Evolutionary conservation across 1,284 basidiomycete species (phyloP).

Genomic region (Puccinia horiana): DNA sequence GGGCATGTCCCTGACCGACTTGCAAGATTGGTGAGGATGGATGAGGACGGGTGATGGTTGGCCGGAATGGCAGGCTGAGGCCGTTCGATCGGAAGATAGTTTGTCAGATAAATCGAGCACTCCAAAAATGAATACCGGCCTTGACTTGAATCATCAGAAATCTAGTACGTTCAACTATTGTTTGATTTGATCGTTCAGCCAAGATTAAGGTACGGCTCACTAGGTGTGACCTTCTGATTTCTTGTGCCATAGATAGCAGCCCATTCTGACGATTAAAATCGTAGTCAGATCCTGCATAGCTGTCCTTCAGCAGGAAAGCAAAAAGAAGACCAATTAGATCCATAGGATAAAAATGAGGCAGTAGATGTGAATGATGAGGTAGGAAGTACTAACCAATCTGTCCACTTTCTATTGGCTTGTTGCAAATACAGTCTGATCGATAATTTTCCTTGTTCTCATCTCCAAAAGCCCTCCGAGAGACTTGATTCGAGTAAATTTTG

Average conservation of each 20-base stretch:
- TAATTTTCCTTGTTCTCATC: slow-evolving; percentile 33
- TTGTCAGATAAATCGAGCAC: too few species aligned
- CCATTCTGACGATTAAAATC: not conserved
- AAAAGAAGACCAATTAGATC: not conserved
- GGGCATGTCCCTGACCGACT: slow-evolving; percentile 45
- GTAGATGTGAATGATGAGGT: too few species aligned
- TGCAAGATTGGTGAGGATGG: slow-evolving; percentile 39
- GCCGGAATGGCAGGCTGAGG: not conserved
- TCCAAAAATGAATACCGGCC: too few species aligned
- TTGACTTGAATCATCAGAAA: not conserved
- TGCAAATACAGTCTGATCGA: not conserved
- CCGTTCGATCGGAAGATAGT: not conserved
- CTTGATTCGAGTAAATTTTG: slow-evolving; percentile 27
- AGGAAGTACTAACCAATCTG: slow-evolving; percentile 16
- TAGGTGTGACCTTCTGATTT: not conserved
- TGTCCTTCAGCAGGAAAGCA: not conserved
- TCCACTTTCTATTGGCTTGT: not conserved
- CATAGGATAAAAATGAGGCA: not conserved
- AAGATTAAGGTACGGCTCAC: not conserved
- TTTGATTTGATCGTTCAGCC: too few species aligned
- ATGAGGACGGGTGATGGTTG: not conserved
- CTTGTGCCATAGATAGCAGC: not conserved
- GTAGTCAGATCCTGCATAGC: slow-evolving; percentile 29
- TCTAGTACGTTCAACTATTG: not conserved
- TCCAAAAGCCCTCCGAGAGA: not conserved